These are phyloP conservation scores for Populus nigra DNA, from an alignment of 345 rosid genomes.

Conservation along the genomic window DNA sequence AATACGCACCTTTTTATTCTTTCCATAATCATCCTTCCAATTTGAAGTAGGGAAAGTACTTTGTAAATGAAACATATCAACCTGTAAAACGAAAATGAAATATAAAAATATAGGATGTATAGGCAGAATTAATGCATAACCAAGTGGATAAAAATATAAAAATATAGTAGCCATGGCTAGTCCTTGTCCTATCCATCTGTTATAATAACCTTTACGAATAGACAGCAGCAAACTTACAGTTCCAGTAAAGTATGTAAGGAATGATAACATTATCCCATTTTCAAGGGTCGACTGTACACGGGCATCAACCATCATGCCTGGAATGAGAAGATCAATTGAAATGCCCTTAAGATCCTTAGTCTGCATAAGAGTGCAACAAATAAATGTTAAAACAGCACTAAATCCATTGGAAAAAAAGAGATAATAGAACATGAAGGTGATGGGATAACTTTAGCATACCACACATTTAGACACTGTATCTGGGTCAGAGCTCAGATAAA, in stretches of 20 bases:
- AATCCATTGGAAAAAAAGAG: neutral
- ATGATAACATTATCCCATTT: conserved; percentile 83
- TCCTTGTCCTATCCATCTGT: neutral
- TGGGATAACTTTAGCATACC: conserved; percentile 43
- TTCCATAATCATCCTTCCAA: conserved; percentile 80
- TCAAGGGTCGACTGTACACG: conserved; percentile 81
- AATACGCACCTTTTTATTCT: conserved; percentile 64
- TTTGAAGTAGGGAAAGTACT: conserved; percentile 51
- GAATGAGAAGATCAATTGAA: conserved; percentile 87
- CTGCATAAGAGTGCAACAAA: conserved; percentile 39
- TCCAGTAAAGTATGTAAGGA: conserved; percentile 89
- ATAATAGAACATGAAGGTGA: neutral
- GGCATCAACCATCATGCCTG: conserved; percentile 95
- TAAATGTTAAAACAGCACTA: conserved; percentile 7
- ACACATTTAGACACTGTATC: conserved; percentile 68
- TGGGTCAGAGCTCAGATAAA: conserved; percentile 62
- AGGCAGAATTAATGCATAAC: neutral
- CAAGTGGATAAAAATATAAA: neutral
- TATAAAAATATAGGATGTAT: neutral
- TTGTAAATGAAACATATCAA: conserved; percentile 79
- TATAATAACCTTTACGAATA: conserved; percentile 1
- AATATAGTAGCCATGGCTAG: neutral
- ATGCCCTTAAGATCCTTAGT: conserved; percentile 84
- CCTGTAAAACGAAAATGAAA: conserved; percentile 41
- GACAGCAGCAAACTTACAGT: conserved; percentile 59